Evolutionary conservation across 805 yeast genomes (phyloP).

Genomic region (Zygotorulaspora chibaensis): DNA sequence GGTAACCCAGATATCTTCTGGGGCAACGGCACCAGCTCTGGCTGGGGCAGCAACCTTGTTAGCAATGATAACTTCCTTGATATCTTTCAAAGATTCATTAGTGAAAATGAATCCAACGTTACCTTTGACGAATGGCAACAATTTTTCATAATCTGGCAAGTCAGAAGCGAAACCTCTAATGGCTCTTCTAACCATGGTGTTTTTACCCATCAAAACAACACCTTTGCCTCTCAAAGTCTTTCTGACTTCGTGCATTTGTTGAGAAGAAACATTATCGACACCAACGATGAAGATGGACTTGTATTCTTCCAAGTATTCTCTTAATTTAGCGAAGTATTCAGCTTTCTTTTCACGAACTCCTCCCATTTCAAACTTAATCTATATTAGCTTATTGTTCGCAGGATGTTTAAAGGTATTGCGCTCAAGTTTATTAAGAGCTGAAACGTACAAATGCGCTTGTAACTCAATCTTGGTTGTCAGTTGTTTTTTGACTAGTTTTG

Average conservation of each 20-base stretch:
- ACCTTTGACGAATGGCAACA: constrained; percentile 93
- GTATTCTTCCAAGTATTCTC: constrained; percentile 93
- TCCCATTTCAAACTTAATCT: constrained; percentile 94
- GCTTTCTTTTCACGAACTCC: constrained; percentile 96
- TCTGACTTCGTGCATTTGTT: constrained; percentile 99
- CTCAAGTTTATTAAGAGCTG: not conserved
- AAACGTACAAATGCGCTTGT: not conserved
- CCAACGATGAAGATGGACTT: constrained; percentile 98
- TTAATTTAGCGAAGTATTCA: constrained; percentile 93
- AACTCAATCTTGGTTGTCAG: not conserved
- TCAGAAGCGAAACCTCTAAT: constrained; percentile 91
- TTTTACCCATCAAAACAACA: constrained; percentile 98
- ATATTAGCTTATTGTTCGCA: constrained; percentile 44
- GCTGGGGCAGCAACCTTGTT: constrained; percentile 99
- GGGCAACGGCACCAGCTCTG: constrained; percentile 99
- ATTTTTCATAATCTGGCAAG: constrained; percentile 92
- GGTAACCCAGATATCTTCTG: constrained; percentile 94
- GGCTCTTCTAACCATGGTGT: constrained; percentile 99
- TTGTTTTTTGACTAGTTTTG: not conserved
- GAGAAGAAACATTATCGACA: constrained; percentile 99
- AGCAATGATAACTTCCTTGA: constrained; percentile 81
- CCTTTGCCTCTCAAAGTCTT: constrained; percentile 92
- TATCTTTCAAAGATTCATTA: constrained; percentile 84
- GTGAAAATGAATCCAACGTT: constrained; percentile 99
- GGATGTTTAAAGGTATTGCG: constrained; percentile 78